Evolutionary conservation across 805 yeast genomes (phyloP), one percentile per base, ranked within the genome.

Genomic region (Starmerella lactis-condensi): DNA sequence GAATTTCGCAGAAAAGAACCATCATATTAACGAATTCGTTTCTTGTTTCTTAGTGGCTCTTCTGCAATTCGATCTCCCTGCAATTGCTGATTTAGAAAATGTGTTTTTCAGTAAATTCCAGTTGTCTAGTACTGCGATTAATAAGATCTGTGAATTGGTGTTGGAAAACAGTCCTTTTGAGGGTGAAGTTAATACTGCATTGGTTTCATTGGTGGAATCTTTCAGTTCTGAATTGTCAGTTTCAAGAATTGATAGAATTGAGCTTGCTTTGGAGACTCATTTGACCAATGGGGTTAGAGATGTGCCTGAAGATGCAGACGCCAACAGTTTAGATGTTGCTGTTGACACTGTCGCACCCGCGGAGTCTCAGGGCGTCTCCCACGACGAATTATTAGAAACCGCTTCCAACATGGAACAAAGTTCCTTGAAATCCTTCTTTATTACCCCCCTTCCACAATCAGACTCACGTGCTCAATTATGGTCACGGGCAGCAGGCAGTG

Each of bases 191-290:
- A 34, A 26, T 6, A 31, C 38, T 2, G 28, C 34, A 9, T 19
- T 37, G 7, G 38, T 39, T 3, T 24, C 17, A 16, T 17, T 42
- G 11, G 34, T 42, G 17, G 46, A 40, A 29, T 5, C 12, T 3
- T 23, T 28, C 2, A 35, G 22, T 4, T 31, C 19, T 7, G n/a
- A n/a, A n/a, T 28, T 32, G 10, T 4, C 36, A 7, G 10, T 28
- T 3, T n/a, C 26, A 3, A 26, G 31, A 13, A n/a, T 67, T 3
- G 69, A 64, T 18, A 41, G 58, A 4, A 54, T 73, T 18, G 83
- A 74, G 56, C 65, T 81, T 61, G 61, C 64, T 32, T 55, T 79
- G 28, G 76, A 78, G 53, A 63, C 75, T 1, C 71, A 83, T 1
- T 53, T 81, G n/a, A n/a, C n/a, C n/a, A n/a, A n/a, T n/a, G n/a